Evolutionary conservation across 2,329 filamentous ascomycete species (phyloP), one percentile per base, ranked within the genome.

Genomic region (Fusarium oxysporum): DNA sequence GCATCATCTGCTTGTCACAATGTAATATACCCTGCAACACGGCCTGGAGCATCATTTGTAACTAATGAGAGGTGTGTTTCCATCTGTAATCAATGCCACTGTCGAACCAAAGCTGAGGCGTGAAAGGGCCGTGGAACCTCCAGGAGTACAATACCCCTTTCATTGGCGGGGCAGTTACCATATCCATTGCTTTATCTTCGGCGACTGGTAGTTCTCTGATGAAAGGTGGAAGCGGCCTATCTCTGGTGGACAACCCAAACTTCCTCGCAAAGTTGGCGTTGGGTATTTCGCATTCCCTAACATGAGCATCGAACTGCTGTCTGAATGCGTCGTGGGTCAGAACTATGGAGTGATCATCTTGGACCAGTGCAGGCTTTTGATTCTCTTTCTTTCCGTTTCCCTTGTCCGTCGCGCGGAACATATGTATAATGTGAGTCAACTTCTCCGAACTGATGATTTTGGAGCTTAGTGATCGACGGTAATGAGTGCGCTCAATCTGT

Each of bases 181-280:
- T 77, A 40, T 83, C 78, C n/a, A 81, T 80, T 19, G 81, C 83
- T 65, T 82, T 84, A 11, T 80, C 80, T 65, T 85, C 83, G 12
- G 83, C 83, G 21, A 82, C 84, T 30, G 83, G 83, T 73, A 85
- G 81, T 40, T 82, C 80, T 50, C 77, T 78, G 41, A 84, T 75
- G 28, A 77, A 77, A 28, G 78, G 70, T 17, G 83, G 82, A 35
- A 85, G 65, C 23, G 78, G 78, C 17, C 79, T 75, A 11, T 75
- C 76, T 38, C 76, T 73, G 6, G 79, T 78, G 37, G 84, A 78
- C 19, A 86, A 68, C 9, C 78, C 78, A 62, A 82, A 81, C 61
- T 86, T 86, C 59, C 84, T 78, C 10, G 83, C 84, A 68, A 86
- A 86, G 50, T 83, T 83, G 17, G 83, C 82, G 64, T 86, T 83